These are phyloP conservation scores for Mycena rosella DNA, from an alignment of 768 basidiomycete species.

Conservation along the genomic window DNA sequence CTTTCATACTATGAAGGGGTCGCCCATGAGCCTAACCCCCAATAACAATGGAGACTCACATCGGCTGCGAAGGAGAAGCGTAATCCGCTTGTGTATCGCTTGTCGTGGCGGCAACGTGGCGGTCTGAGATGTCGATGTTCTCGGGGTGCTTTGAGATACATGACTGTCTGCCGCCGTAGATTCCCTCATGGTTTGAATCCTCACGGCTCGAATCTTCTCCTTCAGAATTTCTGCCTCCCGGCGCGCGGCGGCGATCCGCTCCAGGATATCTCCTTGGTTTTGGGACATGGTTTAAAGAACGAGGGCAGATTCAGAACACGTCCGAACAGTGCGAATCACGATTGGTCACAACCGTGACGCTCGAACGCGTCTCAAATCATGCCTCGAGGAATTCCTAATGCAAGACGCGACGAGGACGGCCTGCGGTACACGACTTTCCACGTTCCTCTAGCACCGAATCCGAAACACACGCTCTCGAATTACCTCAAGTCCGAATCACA, in stretches of 20 bases:
- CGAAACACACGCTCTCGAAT: slow-evolving; percentile 81
- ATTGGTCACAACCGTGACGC: too few relatives aligned
- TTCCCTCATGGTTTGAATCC: slow-evolving; percentile 92
- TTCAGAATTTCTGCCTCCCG: slow-evolving; percentile 97
- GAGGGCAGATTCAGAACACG: too few relatives aligned
- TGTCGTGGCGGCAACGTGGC: too few relatives aligned
- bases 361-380: slow-evolving; percentile 59
- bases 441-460: slow-evolving; percentile 85
- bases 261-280: slow-evolving; percentile 87
- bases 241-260: slow-evolving; percentile 95
- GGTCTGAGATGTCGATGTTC: too few relatives aligned
- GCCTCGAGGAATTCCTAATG: slow-evolving; percentile 88
- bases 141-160: too few relatives aligned
- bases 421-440: slow-evolving; percentile 85
- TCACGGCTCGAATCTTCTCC: too few relatives aligned
- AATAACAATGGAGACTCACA: too few relatives aligned
- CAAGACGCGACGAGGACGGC: slow-evolving; percentile 84
- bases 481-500: slow-evolving; percentile 86
- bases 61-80: too few relatives aligned
- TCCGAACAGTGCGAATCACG: too few relatives aligned
- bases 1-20: too few relatives aligned
- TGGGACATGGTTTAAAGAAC: slow-evolving; percentile 89
- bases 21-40: too few relatives aligned
- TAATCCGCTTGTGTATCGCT: too few relatives aligned
- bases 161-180: slow-evolving; percentile 96